phyloP scores from a whole-genome alignment of 192 early-diverging fungal species.

The Coemansia sp. region DNA sequence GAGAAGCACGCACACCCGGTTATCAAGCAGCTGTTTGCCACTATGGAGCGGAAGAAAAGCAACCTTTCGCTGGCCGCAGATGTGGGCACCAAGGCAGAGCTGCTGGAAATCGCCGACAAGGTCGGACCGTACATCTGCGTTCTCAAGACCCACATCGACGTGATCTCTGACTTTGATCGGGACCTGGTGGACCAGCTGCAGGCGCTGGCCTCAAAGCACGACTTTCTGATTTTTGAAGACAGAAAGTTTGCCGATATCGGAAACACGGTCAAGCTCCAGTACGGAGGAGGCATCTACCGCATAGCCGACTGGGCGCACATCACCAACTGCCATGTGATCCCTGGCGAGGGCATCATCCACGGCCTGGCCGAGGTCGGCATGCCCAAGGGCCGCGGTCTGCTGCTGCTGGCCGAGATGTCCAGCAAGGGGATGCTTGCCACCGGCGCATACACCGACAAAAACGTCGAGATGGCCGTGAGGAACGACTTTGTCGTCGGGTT shows the following conservation, averaged over 20 bases:
- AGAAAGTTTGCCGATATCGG: conserved; percentile 99
- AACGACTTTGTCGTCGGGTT: conserved; percentile 97
- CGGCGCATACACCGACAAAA: conserved; percentile 75
- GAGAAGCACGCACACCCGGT: conserved; percentile 71
- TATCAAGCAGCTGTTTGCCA: conserved; percentile 69
- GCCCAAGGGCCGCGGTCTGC: conserved; percentile 71
- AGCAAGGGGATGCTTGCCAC: conserved; percentile 85
- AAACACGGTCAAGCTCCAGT: conserved; percentile 97
- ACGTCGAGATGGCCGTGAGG: conserved; percentile 80
- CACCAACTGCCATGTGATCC: conserved; percentile 92
- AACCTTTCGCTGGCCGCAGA: conserved; percentile 92
- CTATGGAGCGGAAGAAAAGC: conserved; percentile 88
- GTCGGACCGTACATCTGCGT: conserved; percentile 95
- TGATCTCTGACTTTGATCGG: conserved; percentile 89
- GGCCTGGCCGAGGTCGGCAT: conserved; percentile 88
- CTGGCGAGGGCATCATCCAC: conserved; percentile 93
- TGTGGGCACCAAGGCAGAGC: conserved; percentile 82
- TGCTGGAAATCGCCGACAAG: conserved; percentile 82
- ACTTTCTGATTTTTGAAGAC: conserved; percentile 98
- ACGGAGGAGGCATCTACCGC: conserved; percentile 83
- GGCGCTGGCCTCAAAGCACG: conserved; percentile 77
- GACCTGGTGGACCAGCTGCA: conserved; percentile 75
- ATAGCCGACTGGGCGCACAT: conserved; percentile 96
- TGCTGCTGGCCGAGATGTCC: conserved; percentile 98
- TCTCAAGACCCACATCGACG: conserved; percentile 97